Percentiles rank a stretch among this genome's conserved stretches.
Conservation (phyloP, 768 basidiomycete genomes). For the Tylopilus sp. region DNA sequence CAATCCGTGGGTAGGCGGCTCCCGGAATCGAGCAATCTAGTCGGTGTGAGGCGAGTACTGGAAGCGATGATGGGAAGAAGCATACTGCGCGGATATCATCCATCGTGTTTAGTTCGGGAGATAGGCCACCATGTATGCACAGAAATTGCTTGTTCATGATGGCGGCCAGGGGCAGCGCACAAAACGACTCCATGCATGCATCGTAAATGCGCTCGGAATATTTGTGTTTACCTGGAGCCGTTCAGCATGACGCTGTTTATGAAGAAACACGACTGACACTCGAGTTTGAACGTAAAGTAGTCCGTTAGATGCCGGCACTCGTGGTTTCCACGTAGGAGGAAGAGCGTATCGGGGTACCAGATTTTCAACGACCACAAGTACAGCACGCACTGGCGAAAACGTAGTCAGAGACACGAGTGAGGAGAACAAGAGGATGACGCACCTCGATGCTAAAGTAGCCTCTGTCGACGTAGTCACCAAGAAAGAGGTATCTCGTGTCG, state of each 20-base stretch:
- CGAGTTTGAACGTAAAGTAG: constrained; percentile 98
- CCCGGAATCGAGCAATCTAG: constrained; percentile 96
- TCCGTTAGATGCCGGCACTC: constrained; percentile 98
- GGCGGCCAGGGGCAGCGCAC: constrained; percentile 90
- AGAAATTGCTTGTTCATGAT: constrained; percentile 99
- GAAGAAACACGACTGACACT: constrained; percentile 60
- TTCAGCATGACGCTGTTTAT: constrained; percentile 5
- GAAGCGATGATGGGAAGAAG: constrained; percentile 5
- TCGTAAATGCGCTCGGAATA: constrained; percentile 97
- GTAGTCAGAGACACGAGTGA: neutral
- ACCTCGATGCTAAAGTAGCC: constrained; percentile 95
- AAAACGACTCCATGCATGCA: constrained; percentile 97
- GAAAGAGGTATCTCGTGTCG: constrained; percentile 87
- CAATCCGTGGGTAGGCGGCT: constrained; percentile 93
- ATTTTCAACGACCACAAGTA: constrained; percentile 99
- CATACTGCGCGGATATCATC: constrained; percentile 88
- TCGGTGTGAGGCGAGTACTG: neutral
- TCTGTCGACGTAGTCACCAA: constrained; percentile 91
- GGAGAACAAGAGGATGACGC: constrained; percentile 8
- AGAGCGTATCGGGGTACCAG: constrained; percentile 97
- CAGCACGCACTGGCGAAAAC: constrained; percentile 72
- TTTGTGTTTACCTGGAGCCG: constrained; percentile 86
- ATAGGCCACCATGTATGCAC: constrained; percentile 96
- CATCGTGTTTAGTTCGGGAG: constrained; percentile 91
- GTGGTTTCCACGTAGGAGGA: constrained; percentile 96